These are phyloP conservation scores for Cyberlindnera americana DNA, from an alignment of 805 yeast genomes.

Conservation along the genomic window DNA sequence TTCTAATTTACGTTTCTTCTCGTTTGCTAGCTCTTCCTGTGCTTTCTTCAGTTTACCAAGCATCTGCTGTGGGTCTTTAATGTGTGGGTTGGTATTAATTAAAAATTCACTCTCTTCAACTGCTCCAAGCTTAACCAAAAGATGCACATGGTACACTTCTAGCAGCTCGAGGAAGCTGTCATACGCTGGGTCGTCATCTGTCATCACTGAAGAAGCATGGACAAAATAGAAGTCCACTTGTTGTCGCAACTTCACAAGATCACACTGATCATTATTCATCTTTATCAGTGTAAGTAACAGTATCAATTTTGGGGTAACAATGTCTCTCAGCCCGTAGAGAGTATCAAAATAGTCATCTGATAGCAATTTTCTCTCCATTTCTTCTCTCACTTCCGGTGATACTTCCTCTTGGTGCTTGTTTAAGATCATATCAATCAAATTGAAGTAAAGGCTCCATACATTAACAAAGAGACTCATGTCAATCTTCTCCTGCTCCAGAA, in stretches of 20 bases:
- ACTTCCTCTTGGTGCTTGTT: conserved; percentile 14
- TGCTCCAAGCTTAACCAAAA: conserved; percentile 20
- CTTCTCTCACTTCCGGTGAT: conserved; percentile 1
- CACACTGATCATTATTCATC: conserved; percentile 19
- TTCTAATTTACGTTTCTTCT: conserved; percentile 12
- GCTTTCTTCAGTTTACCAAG: conserved; percentile 12
- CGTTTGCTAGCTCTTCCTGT: conserved; percentile 9
- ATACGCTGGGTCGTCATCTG: conserved; percentile 4
- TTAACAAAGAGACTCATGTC: conserved; percentile 16
- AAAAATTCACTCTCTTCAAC: conserved; percentile 23
- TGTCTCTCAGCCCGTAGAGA: conserved; percentile 10
- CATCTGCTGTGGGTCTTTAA: conserved; percentile 15
- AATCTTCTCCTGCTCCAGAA: conserved; percentile 14
- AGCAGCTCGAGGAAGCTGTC: conserved; percentile 19
- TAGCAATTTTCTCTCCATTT: conserved; percentile 6
- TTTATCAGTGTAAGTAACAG: conserved; percentile 22
- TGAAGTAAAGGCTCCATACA: conserved; percentile 27
- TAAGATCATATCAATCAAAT: conserved; percentile 25
- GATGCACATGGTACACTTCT: conserved; percentile 23
- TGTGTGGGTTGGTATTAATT: conserved; percentile 19
- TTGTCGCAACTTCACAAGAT: conserved; percentile 17
- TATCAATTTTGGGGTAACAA: conserved; percentile 23
- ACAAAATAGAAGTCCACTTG: conserved; percentile 24
- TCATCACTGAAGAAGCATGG: conserved; percentile 7
- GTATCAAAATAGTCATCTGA: conserved; percentile 17